Conservation (phyloP, 2,329 filamentous ascomycete genomes). For the Colletotrichum australisinense region DNA sequence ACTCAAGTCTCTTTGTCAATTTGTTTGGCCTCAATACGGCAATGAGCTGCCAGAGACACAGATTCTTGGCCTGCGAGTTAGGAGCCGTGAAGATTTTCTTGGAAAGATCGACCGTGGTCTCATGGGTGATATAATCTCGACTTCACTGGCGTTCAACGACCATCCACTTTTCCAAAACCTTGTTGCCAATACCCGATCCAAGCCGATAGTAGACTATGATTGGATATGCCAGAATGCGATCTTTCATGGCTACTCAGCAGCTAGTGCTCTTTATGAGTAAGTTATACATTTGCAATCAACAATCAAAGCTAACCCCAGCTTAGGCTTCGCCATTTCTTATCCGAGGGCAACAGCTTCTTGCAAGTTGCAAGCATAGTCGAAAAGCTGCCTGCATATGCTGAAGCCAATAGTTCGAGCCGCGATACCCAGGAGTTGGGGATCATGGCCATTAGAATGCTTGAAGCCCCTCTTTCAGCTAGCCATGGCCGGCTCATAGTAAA, state of each 20-base stretch:
- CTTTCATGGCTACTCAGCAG: background rate
- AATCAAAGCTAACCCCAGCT: background rate
- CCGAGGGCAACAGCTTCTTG: slow-evolving; percentile 10
- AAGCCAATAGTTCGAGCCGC: background rate
- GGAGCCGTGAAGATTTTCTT: slow-evolving; percentile 4
- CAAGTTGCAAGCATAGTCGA: slow-evolving; percentile 4
- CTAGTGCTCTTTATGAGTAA: slow-evolving; percentile 11
- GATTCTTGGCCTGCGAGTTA: slow-evolving; percentile 4
- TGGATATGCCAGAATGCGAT: slow-evolving; percentile 9
- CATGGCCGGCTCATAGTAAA: slow-evolving; percentile 23
- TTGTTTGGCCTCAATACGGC: background rate
- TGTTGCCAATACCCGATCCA: background rate
- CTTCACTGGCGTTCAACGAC: slow-evolving; percentile 5
- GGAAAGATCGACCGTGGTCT: background rate
- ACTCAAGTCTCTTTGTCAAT: slow-evolving; percentile 1
- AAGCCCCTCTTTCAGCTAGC: slow-evolving; percentile 8
- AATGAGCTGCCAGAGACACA: background rate
- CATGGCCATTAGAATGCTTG: background rate
- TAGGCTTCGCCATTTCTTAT: slow-evolving; percentile 20
- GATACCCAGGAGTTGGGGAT: background rate
- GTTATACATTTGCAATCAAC: background rate
- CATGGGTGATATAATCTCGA: slow-evolving; percentile 14
- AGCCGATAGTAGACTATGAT: slow-evolving; percentile 11
- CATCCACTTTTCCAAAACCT: background rate
- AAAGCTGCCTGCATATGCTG: slow-evolving; percentile 6